Evolutionary conservation across 2,329 filamentous ascomycete genomes (phyloP).

Genomic region (Hymenoscyphus albidus): DNA sequence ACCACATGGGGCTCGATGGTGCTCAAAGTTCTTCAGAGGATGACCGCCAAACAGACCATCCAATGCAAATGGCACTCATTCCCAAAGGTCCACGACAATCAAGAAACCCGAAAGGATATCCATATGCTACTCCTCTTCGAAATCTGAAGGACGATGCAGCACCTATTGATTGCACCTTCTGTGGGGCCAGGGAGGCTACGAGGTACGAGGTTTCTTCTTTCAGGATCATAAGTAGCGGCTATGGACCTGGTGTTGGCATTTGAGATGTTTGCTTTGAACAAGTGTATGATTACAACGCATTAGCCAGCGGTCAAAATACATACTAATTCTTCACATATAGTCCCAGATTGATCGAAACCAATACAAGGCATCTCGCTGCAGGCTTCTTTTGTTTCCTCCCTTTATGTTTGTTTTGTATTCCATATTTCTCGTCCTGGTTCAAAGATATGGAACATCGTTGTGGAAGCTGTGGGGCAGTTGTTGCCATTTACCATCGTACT

Average conservation of each 20-base stretch:
- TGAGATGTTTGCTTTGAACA: conserved; percentile 36
- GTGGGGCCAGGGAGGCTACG: conserved; percentile 23
- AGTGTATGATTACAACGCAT: neutral
- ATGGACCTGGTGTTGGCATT: conserved; percentile 22
- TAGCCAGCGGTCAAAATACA: neutral
- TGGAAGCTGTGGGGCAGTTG: conserved; percentile 38
- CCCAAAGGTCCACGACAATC: neutral
- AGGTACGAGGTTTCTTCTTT: conserved; percentile 18
- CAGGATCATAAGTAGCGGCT: conserved; percentile 14
- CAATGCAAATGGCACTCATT: neutral
- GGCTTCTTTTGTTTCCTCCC: neutral
- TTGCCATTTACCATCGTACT: conserved; percentile 33
- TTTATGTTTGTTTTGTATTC: conserved; percentile 17
- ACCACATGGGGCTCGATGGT: neutral
- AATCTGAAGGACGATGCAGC: conserved; percentile 18
- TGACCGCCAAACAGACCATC: neutral
- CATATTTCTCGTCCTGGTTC: conserved; percentile 40
- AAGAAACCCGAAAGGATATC: neutral
- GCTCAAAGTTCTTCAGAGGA: neutral
- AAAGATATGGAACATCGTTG: conserved; percentile 45
- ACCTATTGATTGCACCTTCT: conserved; percentile 26
- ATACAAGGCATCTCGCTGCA: neutral
- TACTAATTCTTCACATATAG: neutral
- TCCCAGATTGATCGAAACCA: neutral
- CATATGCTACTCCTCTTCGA: neutral